phyloP scores from a whole-genome alignment of 306 rosid species.

The Acacia crassicarpa region DNA sequence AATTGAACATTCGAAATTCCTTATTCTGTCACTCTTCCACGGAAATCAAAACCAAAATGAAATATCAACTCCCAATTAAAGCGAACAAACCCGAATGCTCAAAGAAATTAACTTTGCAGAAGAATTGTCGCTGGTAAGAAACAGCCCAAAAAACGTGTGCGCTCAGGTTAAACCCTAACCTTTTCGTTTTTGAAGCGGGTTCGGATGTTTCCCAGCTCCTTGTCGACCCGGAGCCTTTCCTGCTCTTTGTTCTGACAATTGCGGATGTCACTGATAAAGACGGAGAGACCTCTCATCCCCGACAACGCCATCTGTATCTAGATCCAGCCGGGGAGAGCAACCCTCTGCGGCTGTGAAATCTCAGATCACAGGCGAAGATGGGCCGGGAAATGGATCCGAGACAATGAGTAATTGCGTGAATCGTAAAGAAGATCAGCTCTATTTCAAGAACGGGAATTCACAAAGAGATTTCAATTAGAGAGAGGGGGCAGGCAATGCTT shows the following conservation, averaged over 20 bases:
- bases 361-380: slow-evolving; percentile 45
- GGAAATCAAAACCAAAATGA: slow-evolving; percentile 2
- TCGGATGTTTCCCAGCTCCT: slow-evolving; percentile 97
- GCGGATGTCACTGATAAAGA: slow-evolving; percentile 93
- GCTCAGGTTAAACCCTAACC: slow-evolving; percentile 60
- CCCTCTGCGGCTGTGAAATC: slow-evolving; percentile 40
- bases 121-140: neutral
- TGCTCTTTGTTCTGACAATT: slow-evolving; percentile 98
- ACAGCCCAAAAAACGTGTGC: neutral
- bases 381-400: slow-evolving; percentile 48
- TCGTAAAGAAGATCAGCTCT: slow-evolving; percentile 37
- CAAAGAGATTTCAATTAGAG: slow-evolving; percentile 17
- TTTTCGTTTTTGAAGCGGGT: slow-evolving; percentile 97
- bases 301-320: slow-evolving; percentile 85
- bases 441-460: slow-evolving; percentile 27
- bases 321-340: slow-evolving; percentile 55
- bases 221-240: slow-evolving; percentile 95
- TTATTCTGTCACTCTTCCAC: neutral
- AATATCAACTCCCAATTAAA: slow-evolving; percentile 15
- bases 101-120: neutral
- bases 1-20: neutral
- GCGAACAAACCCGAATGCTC: slow-evolving; percentile 11
- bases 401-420: slow-evolving; percentile 23
- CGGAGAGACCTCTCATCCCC: slow-evolving; percentile 99
- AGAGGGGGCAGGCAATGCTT: slow-evolving; percentile 24